Evolutionary conservation across 202 grass and related monocot species (phyloP).

Genomic region (Miscanthus sacchariflorus): DNA sequence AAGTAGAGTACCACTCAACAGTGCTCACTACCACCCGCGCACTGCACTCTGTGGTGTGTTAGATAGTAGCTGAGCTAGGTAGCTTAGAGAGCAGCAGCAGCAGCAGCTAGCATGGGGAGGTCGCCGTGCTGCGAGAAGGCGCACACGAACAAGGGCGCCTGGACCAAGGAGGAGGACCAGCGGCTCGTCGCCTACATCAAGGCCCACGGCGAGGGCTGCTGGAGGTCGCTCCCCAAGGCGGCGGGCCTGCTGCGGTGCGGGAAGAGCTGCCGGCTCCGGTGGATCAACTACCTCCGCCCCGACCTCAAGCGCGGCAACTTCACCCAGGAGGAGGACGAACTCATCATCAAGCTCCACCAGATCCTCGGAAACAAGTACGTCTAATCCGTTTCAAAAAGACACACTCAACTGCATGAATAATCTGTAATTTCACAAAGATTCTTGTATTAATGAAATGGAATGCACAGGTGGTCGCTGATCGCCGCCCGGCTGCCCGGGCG

Average conservation of each 20-base stretch:
- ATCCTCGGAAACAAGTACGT: conserved; percentile 33
- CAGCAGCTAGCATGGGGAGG: conserved; percentile 58
- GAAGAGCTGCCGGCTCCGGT: conserved; percentile 94
- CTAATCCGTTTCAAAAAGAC: too few species aligned
- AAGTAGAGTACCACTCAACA: neutral
- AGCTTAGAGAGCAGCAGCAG: neutral
- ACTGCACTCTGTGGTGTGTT: neutral
- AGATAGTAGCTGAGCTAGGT: neutral
- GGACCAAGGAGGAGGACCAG: conserved; percentile 94
- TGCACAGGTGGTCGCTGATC: conserved; percentile 78
- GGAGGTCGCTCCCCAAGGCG: conserved; percentile 88
- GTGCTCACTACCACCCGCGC: neutral
- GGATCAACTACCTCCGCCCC: conserved; percentile 93
- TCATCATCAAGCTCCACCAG: conserved; percentile 37
- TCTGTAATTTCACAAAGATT: neutral
- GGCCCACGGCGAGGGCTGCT: conserved; percentile 79
- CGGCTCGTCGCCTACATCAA: conserved; percentile 76
- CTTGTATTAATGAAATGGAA: neutral
- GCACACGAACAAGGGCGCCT: conserved; percentile 95
- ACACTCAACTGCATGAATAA: neutral
- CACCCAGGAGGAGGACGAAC: conserved; percentile 61
- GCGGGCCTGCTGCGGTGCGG: conserved; percentile 80
- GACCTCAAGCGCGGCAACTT: conserved; percentile 91
- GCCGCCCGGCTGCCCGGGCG: conserved; percentile 74
- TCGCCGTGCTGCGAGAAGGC: conserved; percentile 94